Percentiles rank a stretch among this genome's conserved stretches.
These are phyloP conservation scores for Ceratocystis huliohia DNA, from an alignment of 2,329 filamentous ascomycete species.

Conservation along the genomic window DNA sequence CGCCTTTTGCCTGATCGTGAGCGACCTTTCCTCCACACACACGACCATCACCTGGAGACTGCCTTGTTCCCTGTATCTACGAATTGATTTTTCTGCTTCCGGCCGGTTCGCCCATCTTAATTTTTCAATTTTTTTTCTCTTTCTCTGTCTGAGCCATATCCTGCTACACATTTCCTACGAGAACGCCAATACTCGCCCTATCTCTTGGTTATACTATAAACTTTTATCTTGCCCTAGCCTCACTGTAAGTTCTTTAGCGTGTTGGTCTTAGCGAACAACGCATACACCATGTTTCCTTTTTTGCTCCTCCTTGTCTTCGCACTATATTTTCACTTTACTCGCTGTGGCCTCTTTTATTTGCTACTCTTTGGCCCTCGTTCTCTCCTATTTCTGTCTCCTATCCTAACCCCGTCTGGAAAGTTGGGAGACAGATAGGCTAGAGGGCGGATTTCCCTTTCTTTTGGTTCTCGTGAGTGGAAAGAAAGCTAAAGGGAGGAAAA, in stretches of 20 bases:
- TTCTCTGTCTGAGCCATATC: too few relatives aligned
- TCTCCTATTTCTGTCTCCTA: not conserved
- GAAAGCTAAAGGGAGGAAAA: not conserved
- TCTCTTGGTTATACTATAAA: too few relatives aligned
- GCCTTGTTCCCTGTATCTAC: not conserved
- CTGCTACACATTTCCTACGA: too few relatives aligned
- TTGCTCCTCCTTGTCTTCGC: not conserved
- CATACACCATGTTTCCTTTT: not conserved
- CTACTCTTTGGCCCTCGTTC: not conserved
- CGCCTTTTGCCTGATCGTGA: slow-evolving; percentile 17
- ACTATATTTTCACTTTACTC: not conserved
- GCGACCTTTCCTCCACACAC: not conserved
- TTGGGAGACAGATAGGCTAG: not conserved
- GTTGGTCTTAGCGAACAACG: not conserved
- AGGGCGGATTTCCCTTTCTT: not conserved
- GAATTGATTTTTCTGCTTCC: not conserved
- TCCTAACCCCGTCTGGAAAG: not conserved
- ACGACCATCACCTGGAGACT: not conserved
- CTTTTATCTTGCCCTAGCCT: not conserved
- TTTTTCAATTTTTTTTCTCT: not conserved
- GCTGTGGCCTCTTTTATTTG: not conserved
- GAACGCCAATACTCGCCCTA: too few relatives aligned
- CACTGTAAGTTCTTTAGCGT: not conserved
- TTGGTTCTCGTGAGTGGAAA: not conserved
- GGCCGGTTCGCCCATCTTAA: not conserved